Percentiles rank a stretch among this genome's conserved stretches.
These are phyloP conservation scores for Cutaneotrichosporon mucoides DNA, from an alignment of 1,284 basidiomycete genomes.

Conservation along the genomic window DNA sequence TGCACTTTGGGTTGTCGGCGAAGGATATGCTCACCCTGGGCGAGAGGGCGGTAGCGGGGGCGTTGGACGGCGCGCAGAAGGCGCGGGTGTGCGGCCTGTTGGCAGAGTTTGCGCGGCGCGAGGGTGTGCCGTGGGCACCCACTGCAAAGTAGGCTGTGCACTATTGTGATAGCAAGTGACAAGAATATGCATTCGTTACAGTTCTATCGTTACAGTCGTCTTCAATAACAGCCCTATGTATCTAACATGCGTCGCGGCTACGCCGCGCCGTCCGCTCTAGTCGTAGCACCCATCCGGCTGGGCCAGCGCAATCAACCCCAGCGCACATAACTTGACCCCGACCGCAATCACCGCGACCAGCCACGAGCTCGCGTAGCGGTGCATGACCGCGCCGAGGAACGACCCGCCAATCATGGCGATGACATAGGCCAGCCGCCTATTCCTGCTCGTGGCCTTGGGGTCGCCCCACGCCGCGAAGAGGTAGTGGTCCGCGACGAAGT, in stretches of 20 bases:
- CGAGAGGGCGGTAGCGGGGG: conserved; percentile 19
- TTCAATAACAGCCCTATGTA: too few relatives aligned
- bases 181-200: neutral
- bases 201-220: too few relatives aligned
- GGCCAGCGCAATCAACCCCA: conserved; percentile 19
- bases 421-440: conserved; percentile 38
- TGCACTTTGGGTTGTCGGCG: conserved; percentile 24
- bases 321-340: conserved; percentile 29
- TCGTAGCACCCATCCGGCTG: conserved; percentile 2
- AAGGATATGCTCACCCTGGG: conserved; percentile 24
- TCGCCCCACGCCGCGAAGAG: conserved; percentile 30
- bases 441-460: conserved; percentile 32
- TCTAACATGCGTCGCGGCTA: too few relatives aligned
- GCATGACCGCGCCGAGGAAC: conserved; percentile 40
- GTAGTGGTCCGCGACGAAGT: conserved; percentile 42
- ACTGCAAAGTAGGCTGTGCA: neutral
- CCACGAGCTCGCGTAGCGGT: conserved; percentile 35
- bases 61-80: conserved; percentile 15
- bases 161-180: too few relatives aligned
- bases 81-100: conserved; percentile 6
- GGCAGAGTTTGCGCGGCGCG: conserved; percentile 5
- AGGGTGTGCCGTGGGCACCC: conserved; percentile 7
- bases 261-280: too few relatives aligned
- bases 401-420: conserved; percentile 38
- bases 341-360: conserved; percentile 36